phyloP scores from a whole-genome alignment of 306 rosid species.

The Chamaecrista fasciculata region DNA sequence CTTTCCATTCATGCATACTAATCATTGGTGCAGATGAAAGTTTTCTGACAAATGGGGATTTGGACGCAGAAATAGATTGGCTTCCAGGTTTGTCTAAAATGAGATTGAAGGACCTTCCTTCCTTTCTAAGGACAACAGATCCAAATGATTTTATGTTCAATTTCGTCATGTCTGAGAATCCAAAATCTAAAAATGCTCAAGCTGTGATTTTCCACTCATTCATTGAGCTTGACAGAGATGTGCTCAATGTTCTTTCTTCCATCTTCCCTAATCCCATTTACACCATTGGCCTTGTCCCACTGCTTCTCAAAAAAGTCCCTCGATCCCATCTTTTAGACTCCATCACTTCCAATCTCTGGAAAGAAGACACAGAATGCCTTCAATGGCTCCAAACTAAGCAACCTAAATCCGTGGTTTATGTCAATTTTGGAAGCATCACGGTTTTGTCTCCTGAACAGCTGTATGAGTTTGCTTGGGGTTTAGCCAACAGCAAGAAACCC shows the following conservation, averaged over 20 bases:
- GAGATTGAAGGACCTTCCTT: neutral
- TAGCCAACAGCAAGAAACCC: too few species aligned
- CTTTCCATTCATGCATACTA: too few species aligned
- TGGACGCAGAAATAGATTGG: neutral
- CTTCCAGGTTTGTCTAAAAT: neutral
- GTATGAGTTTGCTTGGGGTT: too few species aligned
- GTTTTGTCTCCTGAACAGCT: too few species aligned
- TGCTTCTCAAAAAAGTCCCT: neutral
- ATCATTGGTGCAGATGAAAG: neutral
- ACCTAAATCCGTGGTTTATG: too few species aligned
- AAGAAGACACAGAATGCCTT: neutral
- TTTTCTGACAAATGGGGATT: neutral
- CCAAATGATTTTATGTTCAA: neutral
- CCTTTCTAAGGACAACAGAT: neutral
- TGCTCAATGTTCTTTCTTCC: neutral
- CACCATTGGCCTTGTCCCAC: neutral
- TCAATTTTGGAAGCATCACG: too few species aligned
- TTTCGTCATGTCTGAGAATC: neutral
- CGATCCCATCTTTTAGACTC: neutral
- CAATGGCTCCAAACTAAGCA: slow-evolving; percentile 23
- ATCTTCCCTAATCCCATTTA: neutral
- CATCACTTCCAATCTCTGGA: slow-evolving; percentile 30
- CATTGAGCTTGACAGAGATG: neutral
- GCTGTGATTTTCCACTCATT: neutral
- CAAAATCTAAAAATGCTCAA: neutral